Base-by-base conservation (phyloP, 345 rosid species). In the Arabis alpina region DNA sequence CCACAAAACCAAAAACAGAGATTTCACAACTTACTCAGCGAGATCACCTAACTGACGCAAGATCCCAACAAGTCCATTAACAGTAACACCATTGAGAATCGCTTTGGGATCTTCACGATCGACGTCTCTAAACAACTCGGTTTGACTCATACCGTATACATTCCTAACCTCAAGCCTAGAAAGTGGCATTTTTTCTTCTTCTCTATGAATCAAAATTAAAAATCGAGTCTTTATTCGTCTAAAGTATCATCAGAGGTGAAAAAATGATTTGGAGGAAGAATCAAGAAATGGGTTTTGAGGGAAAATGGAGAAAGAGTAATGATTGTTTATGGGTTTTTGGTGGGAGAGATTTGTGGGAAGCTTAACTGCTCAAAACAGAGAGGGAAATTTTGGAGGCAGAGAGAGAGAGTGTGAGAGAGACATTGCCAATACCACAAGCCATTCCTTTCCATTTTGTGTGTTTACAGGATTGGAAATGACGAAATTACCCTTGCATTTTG, bases 21-120 rank as follows among this genome's bases (percentile, higher is more conserved):
- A 51, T 16, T 0, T 10, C 23, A 12, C 34, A 9, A 83, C 88
- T 25, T 82, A 94, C 99, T 94, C 97, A 59, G 99, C 95, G 58
- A 94, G 97, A 84, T 94, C 97, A 82, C 99, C 97, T 4, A 91
- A 77, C 66, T 91, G 99, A 32, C 97, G 96, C 85, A 94, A 88
- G 93, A 94, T 81, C 81, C 96, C 99, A 53, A 89, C 85, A 64
- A 94, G 90, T 3, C 93, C 97, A 52, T 96, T 72, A 32, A 89
- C 93, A 3, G 96, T 81, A 59, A 87, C 86, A 11, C 93, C 95
- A 30, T 88, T 95, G 27, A 94, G 93, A 43, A 85, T 76, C 24
- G 82, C 86, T 30, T 88, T 88, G 12, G 99, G 97, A 75, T 94
- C 96, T 62, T 91, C 96, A 47, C 77, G 68, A 77, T 84, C 74